Percentiles rank a stretch among this genome's conserved stretches.
phyloP scores from a whole-genome alignment of 805 yeast genomes.

The Candida ipomoeae region DNA sequence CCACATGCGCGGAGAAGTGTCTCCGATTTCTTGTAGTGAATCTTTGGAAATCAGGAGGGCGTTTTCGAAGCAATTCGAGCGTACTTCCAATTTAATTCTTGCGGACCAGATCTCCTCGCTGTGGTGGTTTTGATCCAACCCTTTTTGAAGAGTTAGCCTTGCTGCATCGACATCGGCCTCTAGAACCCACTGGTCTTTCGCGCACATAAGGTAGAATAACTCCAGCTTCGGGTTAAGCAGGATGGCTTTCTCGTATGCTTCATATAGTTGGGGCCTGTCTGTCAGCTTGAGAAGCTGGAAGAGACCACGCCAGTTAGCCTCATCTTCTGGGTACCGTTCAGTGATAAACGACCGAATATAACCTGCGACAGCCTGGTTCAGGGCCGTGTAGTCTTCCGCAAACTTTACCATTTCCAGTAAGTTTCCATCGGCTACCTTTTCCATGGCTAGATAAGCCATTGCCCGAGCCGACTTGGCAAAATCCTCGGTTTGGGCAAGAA shows the following conservation, averaged over 20 bases:
- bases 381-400: slow-evolving; percentile 26
- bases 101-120: slow-evolving; percentile 67
- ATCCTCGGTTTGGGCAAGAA: slow-evolving; percentile 45
- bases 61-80: slow-evolving; percentile 33
- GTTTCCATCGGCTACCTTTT: slow-evolving; percentile 21
- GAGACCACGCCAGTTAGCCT: slow-evolving; percentile 47
- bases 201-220: slow-evolving; percentile 60
- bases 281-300: slow-evolving; percentile 29
- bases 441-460: slow-evolving; percentile 43
- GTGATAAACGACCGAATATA: slow-evolving; percentile 46
- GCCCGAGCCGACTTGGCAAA: slow-evolving; percentile 49
- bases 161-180: slow-evolving; percentile 49
- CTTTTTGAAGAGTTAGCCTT: slow-evolving; percentile 46
- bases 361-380: slow-evolving; percentile 35
- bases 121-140: slow-evolving; percentile 40
- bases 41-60: slow-evolving; percentile 33
- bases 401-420: slow-evolving; percentile 20
- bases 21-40: slow-evolving; percentile 9
- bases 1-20: slow-evolving; percentile 49
- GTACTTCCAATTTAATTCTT: slow-evolving; percentile 58
- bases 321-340: slow-evolving; percentile 42
- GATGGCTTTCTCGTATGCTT: slow-evolving; percentile 52
- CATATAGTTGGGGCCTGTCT: slow-evolving; percentile 17
- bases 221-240: slow-evolving; percentile 45
- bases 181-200: slow-evolving; percentile 61